A percentile compares a stretch with the other conserved stretches of the same genome.
phyloP scores from a whole-genome alignment of 768 basidiomycete genomes.

The Tubosaeta brunneosetosa region DNA sequence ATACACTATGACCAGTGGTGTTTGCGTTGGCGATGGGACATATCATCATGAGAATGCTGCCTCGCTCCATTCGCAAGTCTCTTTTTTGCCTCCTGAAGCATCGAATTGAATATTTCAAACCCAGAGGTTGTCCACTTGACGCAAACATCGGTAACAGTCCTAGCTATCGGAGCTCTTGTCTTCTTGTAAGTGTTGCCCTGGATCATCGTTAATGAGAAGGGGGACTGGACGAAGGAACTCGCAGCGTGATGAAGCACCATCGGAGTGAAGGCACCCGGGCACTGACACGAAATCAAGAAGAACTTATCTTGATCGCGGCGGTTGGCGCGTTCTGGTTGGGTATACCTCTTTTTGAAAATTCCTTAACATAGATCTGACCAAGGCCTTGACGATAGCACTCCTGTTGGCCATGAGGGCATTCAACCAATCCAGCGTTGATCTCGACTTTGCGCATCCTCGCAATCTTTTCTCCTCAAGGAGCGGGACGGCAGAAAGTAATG shows the following conservation, averaged over 20 bases:
- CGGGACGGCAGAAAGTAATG: conserved; percentile 31
- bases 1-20: conserved; percentile 34
- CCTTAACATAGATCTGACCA: conserved; percentile 2
- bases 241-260: conserved; percentile 67
- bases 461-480: conserved; percentile 32
- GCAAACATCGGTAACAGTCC: conserved; percentile 68
- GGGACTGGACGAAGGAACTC: neutral
- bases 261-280: conserved; percentile 45
- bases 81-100: conserved; percentile 2
- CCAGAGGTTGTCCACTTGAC: conserved; percentile 61
- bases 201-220: neutral
- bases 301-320: conserved; percentile 65
- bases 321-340: conserved; percentile 76
- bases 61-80: conserved; percentile 31
- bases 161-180: conserved; percentile 62
- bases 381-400: conserved; percentile 32
- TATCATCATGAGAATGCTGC: conserved; percentile 46
- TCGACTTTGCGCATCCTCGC: conserved; percentile 28
- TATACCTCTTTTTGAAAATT: conserved; percentile 31
- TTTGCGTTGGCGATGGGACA: conserved; percentile 48
- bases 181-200: conserved; percentile 47
- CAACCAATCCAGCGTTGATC: conserved; percentile 28
- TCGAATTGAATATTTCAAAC: conserved; percentile 11
- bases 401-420: conserved; percentile 41
- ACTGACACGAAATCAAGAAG: conserved; percentile 68